Percentiles rank a stretch among this genome's conserved stretches.
Evolutionary conservation across 2,329 filamentous ascomycete species (phyloP).

Genomic region (Scortechinia acanthostroma): DNA sequence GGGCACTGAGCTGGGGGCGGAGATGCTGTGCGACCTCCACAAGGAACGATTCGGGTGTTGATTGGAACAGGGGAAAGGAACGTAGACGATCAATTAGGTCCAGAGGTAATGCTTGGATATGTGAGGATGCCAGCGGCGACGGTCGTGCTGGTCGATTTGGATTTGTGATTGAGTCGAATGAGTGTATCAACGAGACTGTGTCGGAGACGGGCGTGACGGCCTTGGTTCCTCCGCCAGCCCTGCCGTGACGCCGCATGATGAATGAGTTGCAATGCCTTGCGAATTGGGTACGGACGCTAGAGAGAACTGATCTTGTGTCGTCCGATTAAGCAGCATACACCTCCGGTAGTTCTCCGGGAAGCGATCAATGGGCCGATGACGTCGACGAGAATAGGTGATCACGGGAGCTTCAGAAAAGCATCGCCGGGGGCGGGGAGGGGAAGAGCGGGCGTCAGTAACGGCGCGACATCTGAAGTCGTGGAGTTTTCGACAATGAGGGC

Average conservation of each 20-base stretch:
- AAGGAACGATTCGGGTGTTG: constrained; percentile 65
- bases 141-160: constrained; percentile 62
- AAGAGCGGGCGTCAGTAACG: too few relatives aligned
- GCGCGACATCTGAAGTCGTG: too few relatives aligned
- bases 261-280: too few relatives aligned
- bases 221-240: background rate
- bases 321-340: too few relatives aligned
- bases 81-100: constrained; percentile 68
- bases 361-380: constrained; percentile 1
- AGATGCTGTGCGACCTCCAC: constrained; percentile 62
- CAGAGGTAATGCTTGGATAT: constrained; percentile 65
- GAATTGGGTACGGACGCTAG: too few relatives aligned
- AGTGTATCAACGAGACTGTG: constrained; percentile 53
- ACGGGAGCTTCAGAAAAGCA: too few relatives aligned
- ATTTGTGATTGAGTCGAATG: constrained; percentile 64
- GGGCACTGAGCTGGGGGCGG: constrained; percentile 61
- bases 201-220: constrained; percentile 30
- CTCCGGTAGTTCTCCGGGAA: too few relatives aligned
- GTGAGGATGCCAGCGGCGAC: constrained; percentile 64
- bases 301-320: too few relatives aligned
- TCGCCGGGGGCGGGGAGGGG: too few relatives aligned
- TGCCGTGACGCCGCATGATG: constrained; percentile 2
- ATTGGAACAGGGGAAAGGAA: constrained; percentile 67
- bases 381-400: background rate
- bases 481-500: too few relatives aligned